Base-by-base conservation (phyloP, 1,284 basidiomycete species). In the Anthracocystis panici-leucophaei region DNA sequence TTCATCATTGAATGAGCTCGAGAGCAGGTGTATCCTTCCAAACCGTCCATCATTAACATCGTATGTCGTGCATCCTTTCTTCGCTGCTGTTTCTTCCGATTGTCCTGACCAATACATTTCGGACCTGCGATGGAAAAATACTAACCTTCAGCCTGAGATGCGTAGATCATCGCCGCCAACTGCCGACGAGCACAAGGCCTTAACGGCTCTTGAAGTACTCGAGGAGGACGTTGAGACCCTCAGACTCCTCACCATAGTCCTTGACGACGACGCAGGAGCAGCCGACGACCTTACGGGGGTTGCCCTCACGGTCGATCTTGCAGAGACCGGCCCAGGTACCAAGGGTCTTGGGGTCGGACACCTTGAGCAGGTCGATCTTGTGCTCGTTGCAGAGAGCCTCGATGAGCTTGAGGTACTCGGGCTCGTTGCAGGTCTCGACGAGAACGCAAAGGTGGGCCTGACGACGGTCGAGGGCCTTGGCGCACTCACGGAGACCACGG, bases 351-450 rank as follows among this genome's bases (percentile, higher is more conserved):
- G 94, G 93, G 88, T 98, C 96, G 58, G 88, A 88, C 85, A 99
- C 94, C 89, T 97, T 97, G 92, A 98, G 97, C 80, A 98, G 89
- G 90, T 96, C 95, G 89, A 98, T 97, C 88, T 95, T 95, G 91
- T 97, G 94, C 89, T 97, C 95, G 81, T 94, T 93, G 88, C 96
- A 98, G 86, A 98, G 93, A 59, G 95, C 96, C 89, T 98, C 95
- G 82, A 98, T 97, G 89, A 99, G 93, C 90, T 98, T 98, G 90
- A 97, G 93, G 91, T 99, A 98, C 89, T 97, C 96, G 83, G 95
- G 93, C 89, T 98, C 96, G 72, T 93, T 96, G 90, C 95, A 97
- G 71, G 94, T 95, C 91, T 99, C 96, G 87, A 97, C 95, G 85
- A 99, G 92, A 76, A 99, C 95, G 88, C 96, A 98, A 68, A 99